Conservation (phyloP, 2,329 filamentous ascomycete species). For the Cadophora sp. region DNA sequence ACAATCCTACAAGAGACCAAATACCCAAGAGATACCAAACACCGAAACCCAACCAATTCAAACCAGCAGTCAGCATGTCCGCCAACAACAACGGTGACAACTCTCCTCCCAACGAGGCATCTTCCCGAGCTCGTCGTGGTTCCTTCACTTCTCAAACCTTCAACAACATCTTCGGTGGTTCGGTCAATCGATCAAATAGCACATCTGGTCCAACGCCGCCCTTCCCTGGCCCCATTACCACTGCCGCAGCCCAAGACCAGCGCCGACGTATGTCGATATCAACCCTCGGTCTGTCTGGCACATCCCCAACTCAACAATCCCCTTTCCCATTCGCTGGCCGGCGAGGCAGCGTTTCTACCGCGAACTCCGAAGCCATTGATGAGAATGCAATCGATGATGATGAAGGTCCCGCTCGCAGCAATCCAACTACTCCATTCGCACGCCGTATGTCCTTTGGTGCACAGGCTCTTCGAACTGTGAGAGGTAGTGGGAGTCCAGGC, state of each 20-base stretch:
- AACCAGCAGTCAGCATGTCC: constrained; percentile 47
- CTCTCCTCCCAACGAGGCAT: constrained; percentile 48
- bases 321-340: constrained; percentile 61
- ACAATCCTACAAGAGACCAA: not conserved
- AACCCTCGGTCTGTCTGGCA: constrained; percentile 75
- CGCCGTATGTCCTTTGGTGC: constrained; percentile 91
- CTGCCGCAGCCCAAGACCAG: constrained; percentile 58
- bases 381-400: constrained; percentile 78
- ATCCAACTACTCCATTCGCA: constrained; percentile 76
- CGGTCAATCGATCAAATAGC: constrained; percentile 52
- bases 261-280: constrained; percentile 77
- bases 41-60: not conserved
- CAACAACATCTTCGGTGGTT: constrained; percentile 54
- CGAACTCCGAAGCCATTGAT: constrained; percentile 67
- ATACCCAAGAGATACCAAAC: constrained; percentile 2
- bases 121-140: constrained; percentile 50
- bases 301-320: constrained; percentile 64
- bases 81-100: constrained; percentile 46
- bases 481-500: constrained; percentile 44
- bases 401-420: constrained; percentile 57
- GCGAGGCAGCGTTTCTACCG: constrained; percentile 74
- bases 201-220: constrained; percentile 52
- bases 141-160: constrained; percentile 52
- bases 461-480: constrained; percentile 59
- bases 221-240: constrained; percentile 56